Conservation (phyloP, 2,329 filamentous ascomycete genomes). For the Pseudogymnoascus sp. region DNA sequence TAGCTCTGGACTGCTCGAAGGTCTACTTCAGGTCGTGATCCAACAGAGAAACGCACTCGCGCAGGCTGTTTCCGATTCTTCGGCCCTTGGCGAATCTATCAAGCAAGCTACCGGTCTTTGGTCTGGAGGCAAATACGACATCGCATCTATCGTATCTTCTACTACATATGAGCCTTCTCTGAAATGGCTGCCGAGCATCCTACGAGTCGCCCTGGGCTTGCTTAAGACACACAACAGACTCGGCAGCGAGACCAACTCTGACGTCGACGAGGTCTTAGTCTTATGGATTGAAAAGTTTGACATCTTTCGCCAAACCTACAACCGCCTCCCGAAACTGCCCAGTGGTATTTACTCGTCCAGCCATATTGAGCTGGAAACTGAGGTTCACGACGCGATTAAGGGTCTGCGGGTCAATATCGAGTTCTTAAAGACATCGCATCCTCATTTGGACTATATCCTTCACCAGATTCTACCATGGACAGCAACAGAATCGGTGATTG, state of each 20-base stretch:
- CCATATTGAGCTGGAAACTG: conserved; percentile 19
- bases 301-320: conserved; percentile 34
- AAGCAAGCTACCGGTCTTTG: conserved; percentile 31
- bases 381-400: conserved; percentile 14
- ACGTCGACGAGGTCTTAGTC: conserved; percentile 38
- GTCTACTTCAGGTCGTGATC: conserved; percentile 60
- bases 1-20: conserved; percentile 80
- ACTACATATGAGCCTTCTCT: neutral
- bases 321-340: conserved; percentile 41
- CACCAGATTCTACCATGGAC: conserved; percentile 61
- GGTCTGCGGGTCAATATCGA: conserved; percentile 23
- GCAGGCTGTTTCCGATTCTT: conserved; percentile 12
- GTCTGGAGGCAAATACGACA: conserved; percentile 28
- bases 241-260: conserved; percentile 31
- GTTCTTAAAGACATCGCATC: conserved; percentile 30
- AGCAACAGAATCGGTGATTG: conserved; percentile 22
- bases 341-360: conserved; percentile 37
- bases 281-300: conserved; percentile 42
- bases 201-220: conserved; percentile 53
- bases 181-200: conserved; percentile 60
- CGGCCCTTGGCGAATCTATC: conserved; percentile 18
- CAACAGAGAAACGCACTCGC: conserved; percentile 43
- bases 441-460: conserved; percentile 56
- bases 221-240: conserved; percentile 59
- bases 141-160: conserved; percentile 11